Conservation (phyloP, 2,329 filamentous ascomycete species). For the Tricladium varicosporioides region DNA sequence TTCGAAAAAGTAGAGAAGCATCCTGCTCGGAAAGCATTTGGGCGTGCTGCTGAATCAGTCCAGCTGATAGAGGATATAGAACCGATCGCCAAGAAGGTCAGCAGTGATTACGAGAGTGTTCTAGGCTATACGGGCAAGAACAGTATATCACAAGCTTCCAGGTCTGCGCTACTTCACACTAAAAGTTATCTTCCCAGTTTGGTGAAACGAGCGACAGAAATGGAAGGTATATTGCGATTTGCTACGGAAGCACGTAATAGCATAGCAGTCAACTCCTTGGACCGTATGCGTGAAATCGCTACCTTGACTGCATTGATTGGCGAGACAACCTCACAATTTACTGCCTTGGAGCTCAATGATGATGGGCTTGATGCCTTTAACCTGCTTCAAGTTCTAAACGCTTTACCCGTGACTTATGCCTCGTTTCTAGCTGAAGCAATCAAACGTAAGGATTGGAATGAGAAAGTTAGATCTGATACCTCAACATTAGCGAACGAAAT, state of each 20-base stretch:
- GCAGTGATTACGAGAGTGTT: slow-evolving; percentile 79
- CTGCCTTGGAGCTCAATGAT: slow-evolving; percentile 66
- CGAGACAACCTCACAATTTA: slow-evolving; percentile 69
- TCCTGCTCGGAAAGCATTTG: slow-evolving; percentile 51
- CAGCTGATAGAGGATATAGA: slow-evolving; percentile 82
- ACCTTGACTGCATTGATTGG: slow-evolving; percentile 74
- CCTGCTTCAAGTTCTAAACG: slow-evolving; percentile 73
- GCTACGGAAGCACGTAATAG: slow-evolving; percentile 66
- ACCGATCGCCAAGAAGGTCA: slow-evolving; percentile 80
- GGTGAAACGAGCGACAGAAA: slow-evolving; percentile 54
- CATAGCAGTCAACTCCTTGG: slow-evolving; percentile 62
- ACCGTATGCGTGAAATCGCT: slow-evolving; percentile 80
- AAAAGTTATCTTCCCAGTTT: slow-evolving; percentile 59
- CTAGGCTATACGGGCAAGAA: slow-evolving; percentile 67
- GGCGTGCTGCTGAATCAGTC: slow-evolving; percentile 60
- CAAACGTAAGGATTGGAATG: slow-evolving; percentile 82
- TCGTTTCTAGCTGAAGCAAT: slow-evolving; percentile 85
- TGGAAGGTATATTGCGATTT: slow-evolving; percentile 58
- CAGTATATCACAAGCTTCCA: slow-evolving; percentile 56
- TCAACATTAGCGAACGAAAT: slow-evolving; percentile 89
- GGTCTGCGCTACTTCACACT: slow-evolving; percentile 61
- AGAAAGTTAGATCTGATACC: slow-evolving; percentile 86
- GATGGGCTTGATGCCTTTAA: slow-evolving; percentile 81
- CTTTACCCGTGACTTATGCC: slow-evolving; percentile 86
- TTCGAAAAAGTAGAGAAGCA: slow-evolving; percentile 62